Evolutionary conservation across 1,284 basidiomycete genomes (phyloP).

Genomic region (Gymnopus androsaceus): DNA sequence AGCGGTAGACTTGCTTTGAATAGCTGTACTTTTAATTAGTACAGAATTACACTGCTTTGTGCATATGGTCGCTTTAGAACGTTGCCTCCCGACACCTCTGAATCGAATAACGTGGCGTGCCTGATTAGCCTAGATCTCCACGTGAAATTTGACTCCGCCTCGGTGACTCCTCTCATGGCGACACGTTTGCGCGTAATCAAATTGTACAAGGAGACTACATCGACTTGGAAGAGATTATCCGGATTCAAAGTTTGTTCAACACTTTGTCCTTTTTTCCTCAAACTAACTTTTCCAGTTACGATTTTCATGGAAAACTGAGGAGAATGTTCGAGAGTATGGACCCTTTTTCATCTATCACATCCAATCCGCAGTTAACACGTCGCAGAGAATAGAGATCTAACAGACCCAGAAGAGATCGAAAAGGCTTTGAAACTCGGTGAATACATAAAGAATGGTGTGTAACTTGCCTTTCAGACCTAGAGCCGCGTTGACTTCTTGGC

Average conservation of each 20-base stretch:
- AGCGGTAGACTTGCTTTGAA: too few species aligned
- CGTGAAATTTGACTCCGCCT: neutral
- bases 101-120: neutral
- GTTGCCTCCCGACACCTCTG: too few species aligned
- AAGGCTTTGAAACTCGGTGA: constrained; percentile 78
- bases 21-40: too few species aligned
- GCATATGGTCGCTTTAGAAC: neutral
- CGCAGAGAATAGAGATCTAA: constrained; percentile 72
- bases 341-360: neutral
- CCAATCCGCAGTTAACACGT: constrained; percentile 10
- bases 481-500: neutral
- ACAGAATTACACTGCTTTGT: too few species aligned
- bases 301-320: constrained; percentile 72
- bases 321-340: constrained; percentile 71
- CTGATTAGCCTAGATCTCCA: neutral
- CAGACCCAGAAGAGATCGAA: constrained; percentile 74
- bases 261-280: constrained; percentile 19
- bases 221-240: constrained; percentile 78
- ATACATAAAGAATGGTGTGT: constrained; percentile 86
- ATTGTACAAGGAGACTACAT: constrained; percentile 54
- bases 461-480: neutral
- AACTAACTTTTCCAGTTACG: constrained; percentile 52
- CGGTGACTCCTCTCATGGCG: neutral
- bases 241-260: constrained; percentile 63
- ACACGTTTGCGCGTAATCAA: constrained; percentile 9